Evolutionary conservation across 768 basidiomycete genomes (phyloP), one percentile per base, ranked within the genome.

Genomic region (Hirschioporus abietinus): DNA sequence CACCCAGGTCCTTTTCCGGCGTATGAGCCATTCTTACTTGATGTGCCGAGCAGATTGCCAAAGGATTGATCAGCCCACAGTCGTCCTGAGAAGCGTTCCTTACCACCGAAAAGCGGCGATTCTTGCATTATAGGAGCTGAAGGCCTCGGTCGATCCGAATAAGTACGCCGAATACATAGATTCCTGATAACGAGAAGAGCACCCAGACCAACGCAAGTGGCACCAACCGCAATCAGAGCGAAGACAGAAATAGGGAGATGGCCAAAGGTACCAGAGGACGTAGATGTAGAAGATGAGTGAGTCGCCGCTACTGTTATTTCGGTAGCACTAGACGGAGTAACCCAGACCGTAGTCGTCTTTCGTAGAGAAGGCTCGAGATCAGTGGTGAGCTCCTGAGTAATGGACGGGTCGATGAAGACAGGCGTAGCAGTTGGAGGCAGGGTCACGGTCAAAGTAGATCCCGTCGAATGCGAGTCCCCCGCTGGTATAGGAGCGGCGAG

Each of bases 71-170:
- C 30, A 60, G 65, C 24, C 69, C 64, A 25, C n/a, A 78, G 78
- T 25, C 73, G 67, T 18, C 70, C 77, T 0, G 86, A 83, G 1
- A 84, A 83, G 36, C 83, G 76, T 58, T 92, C 90, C 71, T 87
- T 86, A 1, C 91, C 90, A n/a, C 91, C 90, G 70, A 93, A 92
- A 36, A 92, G 77, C 26, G 88, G 89, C 1, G 90, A 91, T 52
- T 89, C 86, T 66, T 88, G 86, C 15, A 89, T 78, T 61, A 90
- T 88, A 0, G 90, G 91, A n/a, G 89, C 80, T 34, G 90, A 92
- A 2, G 89, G 91, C n/a, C 81, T 87, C 7, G 86, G 89, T 23
- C 81, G 84, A n/a, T 77, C 78, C 61, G 81, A 83, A 52, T 81
- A 81, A 23, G 77, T 78, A 25, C 86, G 88, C 30, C 83, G 82